Evolutionary conservation across 345 rosid genomes (phyloP), one percentile per base, ranked within the genome.

Genomic region (Eutrema yunnanense): DNA sequence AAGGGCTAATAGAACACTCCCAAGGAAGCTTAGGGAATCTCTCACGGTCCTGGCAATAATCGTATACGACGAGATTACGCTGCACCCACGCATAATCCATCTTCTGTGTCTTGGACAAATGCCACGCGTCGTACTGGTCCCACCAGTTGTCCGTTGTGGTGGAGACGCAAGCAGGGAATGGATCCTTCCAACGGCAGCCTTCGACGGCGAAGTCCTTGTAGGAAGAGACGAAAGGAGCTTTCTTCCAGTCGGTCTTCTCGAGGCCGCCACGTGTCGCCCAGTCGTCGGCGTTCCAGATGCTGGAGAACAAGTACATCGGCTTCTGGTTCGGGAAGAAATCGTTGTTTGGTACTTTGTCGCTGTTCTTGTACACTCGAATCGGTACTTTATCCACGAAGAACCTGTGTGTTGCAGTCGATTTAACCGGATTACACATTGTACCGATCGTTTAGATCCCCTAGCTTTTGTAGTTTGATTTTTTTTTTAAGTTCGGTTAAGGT

Each of bases 191-290:
- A 27, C 81, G 91, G 71, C 98, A 95, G 1, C 83, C 98, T 8
- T 95, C 96, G 1, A 90, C 91, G 36, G 84, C 84, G 80, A 92
- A 95, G 52, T 90, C 96, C 82, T 79, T 86, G 83, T 95, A 95
- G 2, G 97, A 81, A 0, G 99, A 95, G 38, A 90, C 97, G 56
- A 95, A 95, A 0, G 99, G 99, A 4, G 94, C 86, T 48, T 74
- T 86, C 53, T 84, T 84, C 99, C 99, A 90, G 73, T 95, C 83
- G 0, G 99, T 95, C 76, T 95, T 92, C 89, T 92, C 99, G 0
- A 90, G 80, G 11, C 99, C 99, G 1, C 99, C 98, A 51, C 97
- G 79, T 3, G 99, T 95, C 8, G 98, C 99, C 99, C 98, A 95
- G 0, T 95, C 98, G 34, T 95, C 99, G 0, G 98, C 99, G 74